These are phyloP conservation scores for Solanum infundibuliforme DNA, from an alignment of 257 asterid genomes.

Conservation along the genomic window DNA sequence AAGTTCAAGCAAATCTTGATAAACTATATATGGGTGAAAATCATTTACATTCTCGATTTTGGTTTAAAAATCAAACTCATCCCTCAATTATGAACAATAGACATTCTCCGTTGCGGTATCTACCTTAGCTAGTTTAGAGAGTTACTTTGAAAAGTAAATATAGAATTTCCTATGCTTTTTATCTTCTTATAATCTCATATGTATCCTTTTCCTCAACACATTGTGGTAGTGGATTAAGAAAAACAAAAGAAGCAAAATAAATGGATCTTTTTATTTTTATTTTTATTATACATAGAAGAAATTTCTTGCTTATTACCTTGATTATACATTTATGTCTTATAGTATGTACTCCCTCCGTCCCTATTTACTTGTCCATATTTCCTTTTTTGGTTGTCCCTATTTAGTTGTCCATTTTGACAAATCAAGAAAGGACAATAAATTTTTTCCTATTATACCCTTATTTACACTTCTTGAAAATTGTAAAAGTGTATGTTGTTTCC, in stretches of 20 bases:
- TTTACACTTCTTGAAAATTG: no score
- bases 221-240: neutral
- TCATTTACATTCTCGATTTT: neutral
- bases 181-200: neutral
- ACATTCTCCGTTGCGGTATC: neutral
- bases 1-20: conserved; percentile 27
- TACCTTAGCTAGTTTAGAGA: neutral
- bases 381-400: no score
- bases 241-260: neutral
- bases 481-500: no score
- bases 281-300: neutral
- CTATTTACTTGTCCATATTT: no score
- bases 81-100: neutral
- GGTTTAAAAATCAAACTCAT: neutral
- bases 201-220: neutral
- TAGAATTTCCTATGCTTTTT: neutral
- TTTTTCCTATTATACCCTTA: no score
- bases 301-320: no score
- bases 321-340: no score
- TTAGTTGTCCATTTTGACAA: no score
- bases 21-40: no score
- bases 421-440: no score
- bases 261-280: neutral
- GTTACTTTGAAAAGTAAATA: neutral
- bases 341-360: no score